Conservation (phyloP, 805 yeast genomes). For the Barnettozyma wickerhamii region DNA sequence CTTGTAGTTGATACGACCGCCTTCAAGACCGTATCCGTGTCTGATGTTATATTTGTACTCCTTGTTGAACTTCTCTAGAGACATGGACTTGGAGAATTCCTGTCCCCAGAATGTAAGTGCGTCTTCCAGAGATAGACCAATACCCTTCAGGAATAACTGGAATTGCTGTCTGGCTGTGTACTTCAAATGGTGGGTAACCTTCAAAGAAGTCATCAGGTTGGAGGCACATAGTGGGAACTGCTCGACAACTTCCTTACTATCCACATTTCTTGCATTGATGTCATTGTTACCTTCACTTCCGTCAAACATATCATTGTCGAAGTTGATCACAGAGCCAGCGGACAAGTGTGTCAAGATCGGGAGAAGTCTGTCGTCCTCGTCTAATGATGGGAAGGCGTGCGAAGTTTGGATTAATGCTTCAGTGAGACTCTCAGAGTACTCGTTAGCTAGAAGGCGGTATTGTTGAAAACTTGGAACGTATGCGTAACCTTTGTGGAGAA, state of each 20-base stretch:
- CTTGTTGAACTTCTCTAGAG: slow-evolving; percentile 74
- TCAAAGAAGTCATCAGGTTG: slow-evolving; percentile 59
- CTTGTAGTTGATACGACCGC: slow-evolving; percentile 76
- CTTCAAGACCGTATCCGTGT: slow-evolving; percentile 90
- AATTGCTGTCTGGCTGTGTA: slow-evolving; percentile 84
- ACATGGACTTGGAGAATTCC: slow-evolving; percentile 62
- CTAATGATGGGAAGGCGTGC: slow-evolving; percentile 75
- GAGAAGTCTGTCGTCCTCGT: slow-evolving; percentile 85
- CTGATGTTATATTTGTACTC: slow-evolving; percentile 86
- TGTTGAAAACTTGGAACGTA: slow-evolving; percentile 84
- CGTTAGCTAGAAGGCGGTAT: slow-evolving; percentile 61
- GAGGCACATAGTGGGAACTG: slow-evolving; percentile 84
- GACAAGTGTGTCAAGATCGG: slow-evolving; percentile 82
- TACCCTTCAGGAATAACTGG: slow-evolving; percentile 79
- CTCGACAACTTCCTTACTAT: slow-evolving; percentile 45
- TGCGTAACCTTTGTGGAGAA: slow-evolving; percentile 64
- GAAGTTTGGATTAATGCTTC: slow-evolving; percentile 61
- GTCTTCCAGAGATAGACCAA: slow-evolving; percentile 84
- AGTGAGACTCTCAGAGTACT: slow-evolving; percentile 48
- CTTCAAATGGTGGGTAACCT: slow-evolving; percentile 64
- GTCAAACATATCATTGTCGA: slow-evolving; percentile 16
- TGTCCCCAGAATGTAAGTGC: slow-evolving; percentile 80
- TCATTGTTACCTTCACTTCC: slow-evolving; percentile 30
- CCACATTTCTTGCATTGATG: slow-evolving; percentile 60
- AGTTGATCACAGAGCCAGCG: slow-evolving; percentile 54